These are phyloP conservation scores for Pachysandra terminalis DNA, from an alignment of 164 flowering plant species.

Conservation along the genomic window DNA sequence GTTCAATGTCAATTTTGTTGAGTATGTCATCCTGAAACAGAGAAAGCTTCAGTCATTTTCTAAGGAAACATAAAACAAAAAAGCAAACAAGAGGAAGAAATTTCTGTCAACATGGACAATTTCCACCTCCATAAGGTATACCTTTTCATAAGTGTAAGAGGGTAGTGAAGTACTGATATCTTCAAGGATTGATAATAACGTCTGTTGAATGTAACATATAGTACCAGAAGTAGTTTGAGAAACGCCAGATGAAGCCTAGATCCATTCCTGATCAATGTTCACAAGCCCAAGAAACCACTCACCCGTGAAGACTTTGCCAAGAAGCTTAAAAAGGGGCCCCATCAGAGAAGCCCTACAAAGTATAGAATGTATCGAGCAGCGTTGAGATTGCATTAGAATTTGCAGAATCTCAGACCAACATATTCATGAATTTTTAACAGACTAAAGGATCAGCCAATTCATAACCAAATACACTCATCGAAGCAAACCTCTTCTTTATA, in stretches of 20 bases:
- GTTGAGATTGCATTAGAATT: background rate
- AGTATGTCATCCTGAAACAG: slow-evolving; percentile 39
- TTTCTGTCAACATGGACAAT: background rate
- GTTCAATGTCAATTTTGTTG: slow-evolving; percentile 33
- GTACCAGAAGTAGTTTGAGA: slow-evolving; percentile 26
- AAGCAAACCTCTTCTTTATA: slow-evolving; percentile 57
- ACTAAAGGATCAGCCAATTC: background rate
- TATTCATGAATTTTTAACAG: background rate
- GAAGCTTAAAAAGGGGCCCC: slow-evolving; percentile 65
- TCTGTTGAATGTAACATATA: slow-evolving; percentile 54
- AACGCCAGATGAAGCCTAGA: slow-evolving; percentile 31
- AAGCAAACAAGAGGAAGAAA: no score
- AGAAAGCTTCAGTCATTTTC: slow-evolving; percentile 3
- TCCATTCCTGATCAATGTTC: slow-evolving; percentile 20
- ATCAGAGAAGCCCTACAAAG: slow-evolving; percentile 53
- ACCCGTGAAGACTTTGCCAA: slow-evolving; percentile 32
- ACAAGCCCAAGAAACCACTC: slow-evolving; percentile 35
- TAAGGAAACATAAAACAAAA: slow-evolving; percentile 3
- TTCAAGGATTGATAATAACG: slow-evolving; percentile 51
- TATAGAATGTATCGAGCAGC: slow-evolving; percentile 1
- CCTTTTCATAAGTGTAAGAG: slow-evolving; percentile 29
- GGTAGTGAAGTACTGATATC: slow-evolving; percentile 50
- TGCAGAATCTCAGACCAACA: no score
- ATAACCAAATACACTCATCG: background rate
- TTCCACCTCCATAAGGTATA: slow-evolving; percentile 3